Percentiles rank a stretch among this genome's conserved stretches.
Evolutionary conservation across 768 basidiomycete genomes (phyloP).

Genomic region (Hygrocybe punicea): DNA sequence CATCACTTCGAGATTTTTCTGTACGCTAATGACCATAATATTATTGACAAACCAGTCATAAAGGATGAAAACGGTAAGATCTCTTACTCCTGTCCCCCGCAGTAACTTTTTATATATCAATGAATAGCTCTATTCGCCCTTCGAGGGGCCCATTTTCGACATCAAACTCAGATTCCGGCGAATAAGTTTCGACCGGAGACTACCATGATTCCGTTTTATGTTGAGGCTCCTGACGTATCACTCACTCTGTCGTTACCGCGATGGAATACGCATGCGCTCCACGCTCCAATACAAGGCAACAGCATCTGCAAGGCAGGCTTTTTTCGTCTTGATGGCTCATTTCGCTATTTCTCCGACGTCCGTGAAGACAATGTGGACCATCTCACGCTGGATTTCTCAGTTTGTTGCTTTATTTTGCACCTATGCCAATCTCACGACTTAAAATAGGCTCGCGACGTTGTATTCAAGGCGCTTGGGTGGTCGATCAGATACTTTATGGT

Average conservation of each 20-base stretch:
- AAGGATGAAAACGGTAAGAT: conserved; percentile 78
- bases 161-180: conserved; percentile 57
- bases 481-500: conserved; percentile 84
- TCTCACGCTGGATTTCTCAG: conserved; percentile 63
- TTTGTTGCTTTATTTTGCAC: conserved; percentile 30
- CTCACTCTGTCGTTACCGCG: conserved; percentile 70
- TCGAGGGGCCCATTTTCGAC: conserved; percentile 54
- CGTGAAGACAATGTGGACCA: conserved; percentile 74
- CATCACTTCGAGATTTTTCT: conserved; percentile 74
- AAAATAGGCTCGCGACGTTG: conserved; percentile 48
- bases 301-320: conserved; percentile 58
- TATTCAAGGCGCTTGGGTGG: conserved; percentile 81
- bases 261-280: conserved; percentile 84
- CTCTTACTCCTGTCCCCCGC: neutral
- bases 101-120: neutral
- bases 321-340: conserved; percentile 63
- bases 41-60: conserved; percentile 83
- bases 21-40: conserved; percentile 94
- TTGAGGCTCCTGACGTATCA: conserved; percentile 56
- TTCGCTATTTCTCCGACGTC: conserved; percentile 67
- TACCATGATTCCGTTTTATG: conserved; percentile 60
- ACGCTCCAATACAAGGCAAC: conserved; percentile 56
- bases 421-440: neutral
- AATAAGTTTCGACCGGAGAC: conserved; percentile 69
- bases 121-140: conserved; percentile 74